These are phyloP conservation scores for Hydnomerulius pinastri DNA, from an alignment of 768 basidiomycete species.

Conservation along the genomic window DNA sequence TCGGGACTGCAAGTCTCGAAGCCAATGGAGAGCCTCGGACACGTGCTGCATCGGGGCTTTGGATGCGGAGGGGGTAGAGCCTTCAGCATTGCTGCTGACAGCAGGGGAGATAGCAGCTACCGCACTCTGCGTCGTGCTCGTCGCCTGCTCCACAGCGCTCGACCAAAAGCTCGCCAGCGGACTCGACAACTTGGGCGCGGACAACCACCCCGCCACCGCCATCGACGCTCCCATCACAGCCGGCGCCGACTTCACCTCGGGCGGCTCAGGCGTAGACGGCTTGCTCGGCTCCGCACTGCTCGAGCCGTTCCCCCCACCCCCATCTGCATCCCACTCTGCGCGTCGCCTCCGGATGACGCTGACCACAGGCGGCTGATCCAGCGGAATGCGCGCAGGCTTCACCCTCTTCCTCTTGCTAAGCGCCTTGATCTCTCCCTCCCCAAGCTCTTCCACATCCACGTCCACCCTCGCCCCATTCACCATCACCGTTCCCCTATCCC, in stretches of 20 bases:
- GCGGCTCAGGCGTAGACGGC: constrained; percentile 22
- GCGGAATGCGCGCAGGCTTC: constrained; percentile 81
- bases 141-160: constrained; percentile 74
- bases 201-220: constrained; percentile 45
- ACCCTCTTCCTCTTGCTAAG: constrained; percentile 83
- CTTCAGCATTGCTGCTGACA: constrained; percentile 36
- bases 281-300: constrained; percentile 20
- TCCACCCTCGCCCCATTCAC: constrained; percentile 85
- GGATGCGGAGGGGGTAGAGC: constrained; percentile 49
- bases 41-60: constrained; percentile 80
- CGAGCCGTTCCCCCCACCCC: constrained; percentile 20
- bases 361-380: constrained; percentile 90
- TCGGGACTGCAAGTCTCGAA: constrained; percentile 67
- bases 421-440: constrained; percentile 82
- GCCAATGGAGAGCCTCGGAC: constrained; percentile 78
- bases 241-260: constrained; percentile 15
- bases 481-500: constrained; percentile 82
- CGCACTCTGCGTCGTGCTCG: constrained; percentile 72
- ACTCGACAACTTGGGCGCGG: constrained; percentile 67
- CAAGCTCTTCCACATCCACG: constrained; percentile 88
- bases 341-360: constrained; percentile 66
- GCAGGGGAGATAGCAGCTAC: constrained; percentile 75
- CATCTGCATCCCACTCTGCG: constrained; percentile 71
- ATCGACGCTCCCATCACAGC: too few relatives aligned
- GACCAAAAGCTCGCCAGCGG: constrained; percentile 72